A percentile compares a stretch with the other conserved stretches of the same genome.
phyloP scores from a whole-genome alignment of 192 early-diverging fungal genomes.

The Backusella tarrabulga region DNA sequence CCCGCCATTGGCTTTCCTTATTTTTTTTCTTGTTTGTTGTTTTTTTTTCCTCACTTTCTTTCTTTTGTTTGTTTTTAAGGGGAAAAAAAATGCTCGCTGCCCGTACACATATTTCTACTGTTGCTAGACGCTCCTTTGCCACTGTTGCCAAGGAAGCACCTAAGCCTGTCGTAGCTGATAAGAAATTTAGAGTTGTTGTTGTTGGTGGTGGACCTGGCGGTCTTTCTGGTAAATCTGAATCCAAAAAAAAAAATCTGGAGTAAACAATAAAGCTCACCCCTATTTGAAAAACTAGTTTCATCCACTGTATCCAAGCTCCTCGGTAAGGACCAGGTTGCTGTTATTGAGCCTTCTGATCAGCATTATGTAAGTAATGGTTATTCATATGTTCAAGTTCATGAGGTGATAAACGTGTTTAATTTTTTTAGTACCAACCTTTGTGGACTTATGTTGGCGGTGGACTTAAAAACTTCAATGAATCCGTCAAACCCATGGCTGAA shows the following conservation, averaged over 20 bases:
- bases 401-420: neutral
- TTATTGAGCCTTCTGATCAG: conserved; percentile 67
- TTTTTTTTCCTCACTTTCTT: neutral
- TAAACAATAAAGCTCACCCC: neutral
- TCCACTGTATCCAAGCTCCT: conserved; percentile 63
- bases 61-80: neutral
- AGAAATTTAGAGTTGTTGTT: conserved; percentile 55
- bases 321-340: conserved; percentile 66
- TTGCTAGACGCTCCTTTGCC: conserved; percentile 26
- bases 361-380: conserved; percentile 60
- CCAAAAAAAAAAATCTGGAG: neutral
- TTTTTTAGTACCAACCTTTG: conserved; percentile 74
- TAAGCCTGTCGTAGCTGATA: neutral
- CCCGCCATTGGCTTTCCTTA: neutral
- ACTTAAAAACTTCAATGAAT: conserved; percentile 73
- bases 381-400: neutral
- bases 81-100: conserved; percentile 19
- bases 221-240: conserved; percentile 39
- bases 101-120: conserved; percentile 19
- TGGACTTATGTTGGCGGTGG: conserved; percentile 91
- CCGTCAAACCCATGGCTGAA: conserved; percentile 61
- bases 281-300: conserved; percentile 47
- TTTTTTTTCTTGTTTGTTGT: conserved; percentile 5
- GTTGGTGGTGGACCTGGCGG: conserved; percentile 58
- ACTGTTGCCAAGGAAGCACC: conserved; percentile 24